Base-by-base conservation (phyloP, 2,329 filamentous ascomycete genomes). In the Cadophora sp. region DNA sequence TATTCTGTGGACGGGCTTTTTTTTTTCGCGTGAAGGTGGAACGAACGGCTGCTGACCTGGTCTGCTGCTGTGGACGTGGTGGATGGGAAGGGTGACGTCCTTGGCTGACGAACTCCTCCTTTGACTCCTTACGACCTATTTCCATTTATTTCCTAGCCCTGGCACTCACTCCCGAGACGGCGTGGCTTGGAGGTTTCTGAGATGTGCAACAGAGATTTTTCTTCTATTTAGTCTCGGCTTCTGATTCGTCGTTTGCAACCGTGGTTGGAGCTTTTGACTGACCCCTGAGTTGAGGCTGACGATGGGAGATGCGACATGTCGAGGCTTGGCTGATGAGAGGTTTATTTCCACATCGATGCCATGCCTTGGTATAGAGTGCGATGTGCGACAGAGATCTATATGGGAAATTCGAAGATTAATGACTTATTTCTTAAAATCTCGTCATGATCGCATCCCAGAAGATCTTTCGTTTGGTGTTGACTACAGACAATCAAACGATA, bases 321-420 rank as follows among this genome's bases (percentile, higher is more conserved):
- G 4, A 16, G 19, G 31, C 27, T 55, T 55, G 51, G 51, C 26
- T n/a, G 27, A 55, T 5, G 27, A 31, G 19, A 31, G 11, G 3
- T 16, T 29, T 29, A 48, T 22, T 22, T 48, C n/a, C 5, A n/a
- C 43, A 11, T 19, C 5, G 8, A 48, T 48, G 43, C 43, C 43
- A 48, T 48, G 43, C 5, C 43, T 48, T 48, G 43, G 43, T 48
- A 22, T 14, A n/a, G n/a, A 48, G 4, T 48, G 43, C 43, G 43
- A 48, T 9, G 8, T 65, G 62, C 51, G 59, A 48, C 62, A 56
- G 27, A 65, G 27, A 40, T 22, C 19, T 48, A 6, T 43, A 2
- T 19, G 16, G 16, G 40, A 43, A 14, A 16, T 16, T 19, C 19
- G 40, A 14, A 16, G 4, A 43, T 19, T 1, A 43, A 16, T 43